Evolutionary conservation across 2,329 filamentous ascomycete genomes (phyloP).

Genomic region (Lecanicillium sp.): DNA sequence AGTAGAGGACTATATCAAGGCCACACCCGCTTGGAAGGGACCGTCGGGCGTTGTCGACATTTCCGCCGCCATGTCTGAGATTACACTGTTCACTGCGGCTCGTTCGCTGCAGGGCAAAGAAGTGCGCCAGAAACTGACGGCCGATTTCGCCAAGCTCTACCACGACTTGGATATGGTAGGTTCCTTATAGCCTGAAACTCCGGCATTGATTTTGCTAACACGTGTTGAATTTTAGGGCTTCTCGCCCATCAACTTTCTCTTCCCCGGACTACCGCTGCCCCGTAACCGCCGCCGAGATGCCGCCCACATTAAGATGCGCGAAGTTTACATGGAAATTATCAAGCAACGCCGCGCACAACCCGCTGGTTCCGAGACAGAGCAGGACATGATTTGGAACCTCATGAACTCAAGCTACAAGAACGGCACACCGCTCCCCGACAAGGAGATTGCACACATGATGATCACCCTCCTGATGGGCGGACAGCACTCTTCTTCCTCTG

Average conservation of each 20-base stretch:
- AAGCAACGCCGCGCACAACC: constrained; percentile 49
- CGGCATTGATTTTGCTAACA: background rate
- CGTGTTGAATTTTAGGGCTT: constrained; percentile 70
- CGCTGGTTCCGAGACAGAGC: constrained; percentile 41
- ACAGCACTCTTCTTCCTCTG: constrained; percentile 73
- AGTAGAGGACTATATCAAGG: constrained; percentile 58
- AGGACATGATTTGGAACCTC: constrained; percentile 73
- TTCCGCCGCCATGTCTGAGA: constrained; percentile 61
- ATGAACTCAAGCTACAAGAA: constrained; percentile 74
- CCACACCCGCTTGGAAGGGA: constrained; percentile 51
- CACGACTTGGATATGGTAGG: constrained; percentile 65
- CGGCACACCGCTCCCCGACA: constrained; percentile 61
- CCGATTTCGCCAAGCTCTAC: constrained; percentile 67
- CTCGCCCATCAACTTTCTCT: constrained; percentile 73
- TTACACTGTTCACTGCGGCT: constrained; percentile 77
- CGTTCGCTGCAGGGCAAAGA: constrained; percentile 70
- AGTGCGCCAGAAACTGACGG: constrained; percentile 64
- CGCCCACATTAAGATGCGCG: constrained; percentile 64
- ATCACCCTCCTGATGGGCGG: constrained; percentile 80
- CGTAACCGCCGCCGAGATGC: constrained; percentile 67
- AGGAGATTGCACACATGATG: constrained; percentile 80
- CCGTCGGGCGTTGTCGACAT: constrained; percentile 58
- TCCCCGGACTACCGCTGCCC: constrained; percentile 72
- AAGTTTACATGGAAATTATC: constrained; percentile 68
- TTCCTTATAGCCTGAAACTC: background rate